phyloP scores from a whole-genome alignment of 148 eudicot genomes.

The Diospyros kaki region DNA sequence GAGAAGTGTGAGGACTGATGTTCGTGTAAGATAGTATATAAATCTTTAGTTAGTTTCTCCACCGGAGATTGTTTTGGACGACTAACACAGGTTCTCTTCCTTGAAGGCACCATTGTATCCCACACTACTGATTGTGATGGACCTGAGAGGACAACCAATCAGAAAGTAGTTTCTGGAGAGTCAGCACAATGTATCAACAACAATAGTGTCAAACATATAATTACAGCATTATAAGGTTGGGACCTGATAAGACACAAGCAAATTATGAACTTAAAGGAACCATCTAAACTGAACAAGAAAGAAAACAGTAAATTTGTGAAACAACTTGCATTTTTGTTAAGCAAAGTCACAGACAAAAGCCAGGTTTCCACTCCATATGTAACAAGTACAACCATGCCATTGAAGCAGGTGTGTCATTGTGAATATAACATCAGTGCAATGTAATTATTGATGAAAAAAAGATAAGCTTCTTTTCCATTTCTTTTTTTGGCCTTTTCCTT shows the following conservation, averaged over 20 bases:
- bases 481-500: neutral
- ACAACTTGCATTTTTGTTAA: neutral
- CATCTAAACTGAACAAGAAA: neutral
- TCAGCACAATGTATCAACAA: neutral
- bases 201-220: neutral
- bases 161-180: slow-evolving; percentile 10
- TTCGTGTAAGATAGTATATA: slow-evolving; percentile 70
- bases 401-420: neutral
- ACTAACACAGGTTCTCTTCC: slow-evolving; percentile 75
- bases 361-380: neutral
- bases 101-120: slow-evolving; percentile 84
- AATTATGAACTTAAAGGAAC: neutral
- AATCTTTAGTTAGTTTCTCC: slow-evolving; percentile 88
- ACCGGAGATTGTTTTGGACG: slow-evolving; percentile 80
- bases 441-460: neutral
- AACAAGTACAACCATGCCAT: neutral
- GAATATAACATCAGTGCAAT: neutral
- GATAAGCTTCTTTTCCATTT: neutral
- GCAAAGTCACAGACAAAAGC: neutral
- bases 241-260: neutral
- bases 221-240: neutral
- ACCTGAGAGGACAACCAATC: slow-evolving; percentile 42
- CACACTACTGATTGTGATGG: slow-evolving; percentile 73
- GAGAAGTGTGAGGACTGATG: slow-evolving; percentile 71
- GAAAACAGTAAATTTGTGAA: neutral